Base-by-base conservation (phyloP, 2,329 filamentous ascomycete species). In the Endocalyx cinctus region DNA sequence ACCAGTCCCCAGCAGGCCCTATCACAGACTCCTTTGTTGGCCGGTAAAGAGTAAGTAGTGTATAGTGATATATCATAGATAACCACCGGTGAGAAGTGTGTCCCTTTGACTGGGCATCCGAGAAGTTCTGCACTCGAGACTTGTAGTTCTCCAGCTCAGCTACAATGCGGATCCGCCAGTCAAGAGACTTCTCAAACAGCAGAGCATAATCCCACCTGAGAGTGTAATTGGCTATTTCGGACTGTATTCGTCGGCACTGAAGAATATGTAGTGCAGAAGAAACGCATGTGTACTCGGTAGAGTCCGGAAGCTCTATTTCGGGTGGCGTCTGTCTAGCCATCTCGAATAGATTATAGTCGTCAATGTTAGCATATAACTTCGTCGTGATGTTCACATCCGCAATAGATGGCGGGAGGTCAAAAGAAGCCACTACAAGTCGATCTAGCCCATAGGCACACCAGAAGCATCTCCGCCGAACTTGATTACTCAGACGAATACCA, bases 1-100 rank as follows among this genome's bases (percentile, higher is more conserved):
- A 33, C 35, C 35, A 37, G 26, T 37, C 35, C 10, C 35, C 35
- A 13, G 35, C 35, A 17, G 35, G 35, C 22, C 31, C 35, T 12
- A 29, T 5, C 14, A 37, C 31, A n/a, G 11, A 33, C 17, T 33
- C 30, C 12, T 37, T 37, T 10, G 30, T 37, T 17, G 35, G 35
- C 10, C 31, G 23, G 16, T 37, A 37, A 14, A 37, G 15, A 23
- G 33, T 37, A 10, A 33, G 16, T 2, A 37, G 26, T 25, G 30
- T 37, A n/a, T 37, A 37, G 19, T 33, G 25, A 16, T 37, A 37
- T 17, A 37, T 33, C 29, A 33, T 37, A 10, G 30, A 23, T 6
- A 37, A 30, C 35, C 35, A 37, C 10, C 26, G 27, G 14, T 29
- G 29, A 3, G 29, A 32, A 12, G 34, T 37, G 12, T 37, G 25